These are phyloP conservation scores for Eremothecium gossypii DNA, from an alignment of 1,139 yeast genomes.

Conservation along the genomic window DNA sequence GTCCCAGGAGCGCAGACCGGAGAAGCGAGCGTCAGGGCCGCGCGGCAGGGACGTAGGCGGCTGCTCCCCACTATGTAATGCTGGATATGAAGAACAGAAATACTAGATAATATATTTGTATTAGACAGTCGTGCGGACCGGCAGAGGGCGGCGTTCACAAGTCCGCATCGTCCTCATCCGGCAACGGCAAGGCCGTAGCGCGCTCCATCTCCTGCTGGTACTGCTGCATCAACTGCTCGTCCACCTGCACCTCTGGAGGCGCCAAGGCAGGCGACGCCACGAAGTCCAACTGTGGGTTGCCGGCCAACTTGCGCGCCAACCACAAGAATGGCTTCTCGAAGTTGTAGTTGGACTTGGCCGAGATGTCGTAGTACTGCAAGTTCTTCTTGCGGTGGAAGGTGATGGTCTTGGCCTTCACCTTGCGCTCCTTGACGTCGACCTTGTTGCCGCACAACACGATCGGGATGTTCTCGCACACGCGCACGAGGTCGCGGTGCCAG, in stretches of 20 bases:
- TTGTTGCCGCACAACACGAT: slow-evolving; percentile 98
- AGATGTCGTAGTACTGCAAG: slow-evolving; percentile 97
- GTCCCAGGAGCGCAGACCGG: too few relatives aligned
- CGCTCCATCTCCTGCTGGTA: slow-evolving; percentile 99
- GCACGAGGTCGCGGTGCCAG: slow-evolving; percentile 99
- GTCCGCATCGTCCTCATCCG: slow-evolving; percentile 99
- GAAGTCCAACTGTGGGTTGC: slow-evolving; percentile 95
- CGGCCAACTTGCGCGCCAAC: slow-evolving; percentile 99
- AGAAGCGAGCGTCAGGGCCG: too few relatives aligned
- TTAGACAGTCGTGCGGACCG: too few relatives aligned
- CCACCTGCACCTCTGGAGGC: slow-evolving; percentile 98
- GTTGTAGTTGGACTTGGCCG: slow-evolving; percentile 99
- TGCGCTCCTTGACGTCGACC: slow-evolving; percentile 99
- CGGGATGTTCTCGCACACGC: slow-evolving; percentile 99
- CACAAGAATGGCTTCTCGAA: slow-evolving; percentile 99
- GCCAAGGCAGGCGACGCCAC: slow-evolving; percentile 99
- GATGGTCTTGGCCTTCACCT: slow-evolving; percentile 98
- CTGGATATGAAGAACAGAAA: too few relatives aligned
- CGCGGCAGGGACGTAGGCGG: too few relatives aligned
- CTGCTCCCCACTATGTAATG: too few relatives aligned
- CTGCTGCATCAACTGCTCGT: slow-evolving; percentile 90
- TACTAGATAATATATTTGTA: too few relatives aligned
- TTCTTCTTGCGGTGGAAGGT: slow-evolving; percentile 99
- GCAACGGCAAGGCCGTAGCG: slow-evolving; percentile 98
- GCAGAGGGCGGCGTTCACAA: slow-evolving; percentile 40